Evolutionary conservation across 1,284 basidiomycete genomes (phyloP), one percentile per base, ranked within the genome.

Genomic region (Tilletia horrida): DNA sequence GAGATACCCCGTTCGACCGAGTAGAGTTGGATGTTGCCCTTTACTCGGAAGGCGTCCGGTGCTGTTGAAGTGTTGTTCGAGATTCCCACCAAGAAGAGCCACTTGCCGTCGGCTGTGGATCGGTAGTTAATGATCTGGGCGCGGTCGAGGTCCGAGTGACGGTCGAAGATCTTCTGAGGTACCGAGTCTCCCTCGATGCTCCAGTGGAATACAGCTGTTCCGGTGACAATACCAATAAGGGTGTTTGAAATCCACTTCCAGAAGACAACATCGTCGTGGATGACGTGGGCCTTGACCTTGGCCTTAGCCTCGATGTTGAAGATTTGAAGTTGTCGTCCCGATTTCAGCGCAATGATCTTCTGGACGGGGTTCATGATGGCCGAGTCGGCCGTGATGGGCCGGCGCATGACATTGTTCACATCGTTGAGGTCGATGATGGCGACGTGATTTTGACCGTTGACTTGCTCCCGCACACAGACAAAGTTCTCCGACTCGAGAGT

Each of bases 81-180:
- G 78, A 98, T 99, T 67, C 96, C 96, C 73, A 98, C 87, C 67
- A 99, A 87, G 40, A 97, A 93, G 68, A 97, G 87, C 96, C 96
- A 99, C 82, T 97, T 94, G 81, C 93, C 94, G 78, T 98, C 96
- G 18, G 87, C 83, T 9, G 92, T 92, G 50, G 90, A 86, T 69
- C 95, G 91, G 84, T 98, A 98, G 85, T 97, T 97, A 86, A 98
- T 99, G 77, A 99, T 98, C 84, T 98, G 96, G 68, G 92, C 89
- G 68, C 92, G 93, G 69, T 89, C 87, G 72, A 99, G 89, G n/a
- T 91, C 91, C 4, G 92, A 88, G 83, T 98, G 95, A 59, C 96
- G 90, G 85, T 99, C 96, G 80, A 98, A 98, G 65, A 97, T 86
- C 86, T 97, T 93, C 84, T 89, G 88, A 4, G 91, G 91, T 7